Evolutionary conservation across 805 yeast genomes (phyloP), one percentile per base, ranked within the genome.

Genomic region (Isabelozyma gotoi): DNA sequence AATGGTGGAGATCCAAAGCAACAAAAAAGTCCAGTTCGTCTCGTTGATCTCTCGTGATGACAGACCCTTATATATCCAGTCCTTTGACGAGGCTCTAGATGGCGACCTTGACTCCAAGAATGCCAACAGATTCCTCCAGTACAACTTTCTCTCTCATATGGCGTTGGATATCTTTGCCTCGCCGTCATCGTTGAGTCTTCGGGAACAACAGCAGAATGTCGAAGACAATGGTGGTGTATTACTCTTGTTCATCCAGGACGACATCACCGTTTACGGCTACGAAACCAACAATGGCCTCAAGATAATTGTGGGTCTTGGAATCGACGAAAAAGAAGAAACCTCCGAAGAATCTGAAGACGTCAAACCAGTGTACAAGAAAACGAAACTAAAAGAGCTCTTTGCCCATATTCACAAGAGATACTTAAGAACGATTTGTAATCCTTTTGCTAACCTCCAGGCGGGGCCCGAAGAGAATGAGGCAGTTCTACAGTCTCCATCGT

Each of bases 121-220:
- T 32, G 69, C 74, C 36, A 74, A 80, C 50, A 71, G 69, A 45
- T 63, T 78, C 42, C 63, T 84, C 21, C 81, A 83, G 51, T 83
- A 81, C 64, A 82, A 85, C 54, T 84, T 84, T 51, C 66, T 85
- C 21, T 77, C 88, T n/a, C 88, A 85, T 56, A 84, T 85, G 85
- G 81, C 89, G 4, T 64, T 85, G 18, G 91, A 85, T 59, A 76
- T 83, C 16, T 82, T 85, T 54, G 71, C 81, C 27, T 78, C 85
- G 21, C 80, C 81, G 0, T 48, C 71, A 8, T 62, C 75, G 27
- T 64, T 74, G 15, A 54, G 56, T 39, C 50, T 70, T 21, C 55
- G 74, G 19, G 74, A 68, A 44, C 70, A 61, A 42, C 74, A 69
- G 46, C 61, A 57, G 38, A 44, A 44, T 11, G 51, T 43, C 15